Percentiles rank a stretch among this genome's conserved stretches.
These are phyloP conservation scores for Phyllosticta citriasiana DNA, from an alignment of 2,329 filamentous ascomycete genomes.

Conservation along the genomic window DNA sequence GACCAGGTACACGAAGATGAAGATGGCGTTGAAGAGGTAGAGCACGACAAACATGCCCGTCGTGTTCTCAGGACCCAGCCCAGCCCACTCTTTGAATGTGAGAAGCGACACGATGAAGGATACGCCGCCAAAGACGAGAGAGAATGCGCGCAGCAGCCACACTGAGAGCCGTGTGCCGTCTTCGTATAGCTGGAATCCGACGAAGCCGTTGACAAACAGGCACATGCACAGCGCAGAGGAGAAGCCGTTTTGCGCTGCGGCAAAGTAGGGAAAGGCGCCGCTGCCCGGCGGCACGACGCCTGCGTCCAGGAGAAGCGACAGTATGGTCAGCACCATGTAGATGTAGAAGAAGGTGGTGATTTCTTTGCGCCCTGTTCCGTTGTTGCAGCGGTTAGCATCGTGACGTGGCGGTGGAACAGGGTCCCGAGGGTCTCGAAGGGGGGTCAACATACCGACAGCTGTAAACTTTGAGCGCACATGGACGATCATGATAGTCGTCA, in stretches of 20 bases:
- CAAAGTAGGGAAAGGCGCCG: slow-evolving; percentile 79
- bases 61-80: slow-evolving; percentile 75
- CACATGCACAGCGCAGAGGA: slow-evolving; percentile 78
- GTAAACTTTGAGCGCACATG: slow-evolving; percentile 97
- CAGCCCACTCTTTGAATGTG: slow-evolving; percentile 88
- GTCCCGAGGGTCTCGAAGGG: not conserved
- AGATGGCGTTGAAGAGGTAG: slow-evolving; percentile 83
- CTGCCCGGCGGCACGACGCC: slow-evolving; percentile 82
- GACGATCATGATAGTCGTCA: slow-evolving; percentile 96
- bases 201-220: slow-evolving; percentile 92
- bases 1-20: slow-evolving; percentile 71
- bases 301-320: slow-evolving; percentile 83
- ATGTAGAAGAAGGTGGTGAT: slow-evolving; percentile 93
- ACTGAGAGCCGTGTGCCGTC: slow-evolving; percentile 89
- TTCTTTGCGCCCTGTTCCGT: slow-evolving; percentile 49
- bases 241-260: slow-evolving; percentile 75
- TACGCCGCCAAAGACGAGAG: slow-evolving; percentile 71
- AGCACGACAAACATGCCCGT: slow-evolving; percentile 83
- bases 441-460: slow-evolving; percentile 64
- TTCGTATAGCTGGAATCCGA: slow-evolving; percentile 96
- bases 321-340: slow-evolving; percentile 81
- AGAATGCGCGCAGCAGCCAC: slow-evolving; percentile 78
- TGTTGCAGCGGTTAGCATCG: slow-evolving; percentile 17
- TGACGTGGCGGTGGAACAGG: not conserved
- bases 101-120: slow-evolving; percentile 79